Evolutionary conservation across 352 stramenopile species (phyloP).

Genomic region (Phytophthora fragariae): DNA sequence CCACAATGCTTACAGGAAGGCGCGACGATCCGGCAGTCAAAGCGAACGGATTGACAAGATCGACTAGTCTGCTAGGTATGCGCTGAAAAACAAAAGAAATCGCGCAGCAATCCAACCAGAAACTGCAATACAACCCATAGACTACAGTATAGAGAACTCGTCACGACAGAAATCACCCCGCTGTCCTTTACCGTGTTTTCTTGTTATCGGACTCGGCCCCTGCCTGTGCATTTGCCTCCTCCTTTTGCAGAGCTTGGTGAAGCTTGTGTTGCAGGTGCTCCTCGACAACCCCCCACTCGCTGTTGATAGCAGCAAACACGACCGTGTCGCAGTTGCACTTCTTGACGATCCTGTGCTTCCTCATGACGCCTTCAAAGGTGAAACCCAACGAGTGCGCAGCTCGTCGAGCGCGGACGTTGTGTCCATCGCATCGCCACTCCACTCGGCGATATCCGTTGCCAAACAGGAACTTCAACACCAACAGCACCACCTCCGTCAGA

Average conservation of each 20-base stretch:
- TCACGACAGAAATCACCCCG: constrained; percentile 6
- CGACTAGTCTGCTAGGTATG: constrained; percentile 16
- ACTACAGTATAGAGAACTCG: constrained; percentile 26
- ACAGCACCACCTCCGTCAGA: constrained; percentile 66
- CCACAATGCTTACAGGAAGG: constrained; percentile 80
- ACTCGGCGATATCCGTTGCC: constrained; percentile 81
- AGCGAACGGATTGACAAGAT: constrained; percentile 38
- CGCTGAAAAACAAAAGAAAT: not conserved
- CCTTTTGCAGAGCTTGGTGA: constrained; percentile 30
- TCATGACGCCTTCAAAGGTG: constrained; percentile 88
- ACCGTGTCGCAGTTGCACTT: constrained; percentile 88
- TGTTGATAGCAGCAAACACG: constrained; percentile 89
- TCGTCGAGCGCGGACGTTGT: constrained; percentile 87
- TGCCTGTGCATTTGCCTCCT: constrained; percentile 12
- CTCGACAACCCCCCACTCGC: constrained; percentile 79
- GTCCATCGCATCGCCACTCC: constrained; percentile 88
- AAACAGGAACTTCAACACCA: constrained; percentile 85
- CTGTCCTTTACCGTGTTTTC: constrained; percentile 42
- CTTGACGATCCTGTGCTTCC: constrained; percentile 89
- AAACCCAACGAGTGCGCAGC: constrained; percentile 86
- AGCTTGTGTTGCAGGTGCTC: constrained; percentile 69
- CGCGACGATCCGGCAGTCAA: constrained; percentile 60
- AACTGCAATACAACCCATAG: constrained; percentile 37
- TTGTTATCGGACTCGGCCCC: constrained; percentile 35
- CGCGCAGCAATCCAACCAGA: constrained; percentile 2